phyloP scores from a whole-genome alignment of 2,329 filamentous ascomycete genomes.

The Penicillium sp. region DNA sequence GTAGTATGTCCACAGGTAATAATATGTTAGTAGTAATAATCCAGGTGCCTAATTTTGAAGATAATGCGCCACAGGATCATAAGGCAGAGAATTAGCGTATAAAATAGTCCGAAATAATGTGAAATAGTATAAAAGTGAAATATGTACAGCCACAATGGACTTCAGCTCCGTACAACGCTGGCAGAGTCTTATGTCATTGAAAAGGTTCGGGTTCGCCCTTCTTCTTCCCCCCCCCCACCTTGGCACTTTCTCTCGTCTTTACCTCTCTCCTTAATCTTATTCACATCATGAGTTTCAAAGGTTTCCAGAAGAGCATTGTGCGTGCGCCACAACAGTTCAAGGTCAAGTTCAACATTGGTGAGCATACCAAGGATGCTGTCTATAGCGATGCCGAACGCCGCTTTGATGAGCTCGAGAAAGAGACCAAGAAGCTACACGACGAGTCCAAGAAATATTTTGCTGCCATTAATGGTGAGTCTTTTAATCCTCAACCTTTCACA shows the following conservation, averaged over 20 bases:
- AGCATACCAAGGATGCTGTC: conserved; percentile 90
- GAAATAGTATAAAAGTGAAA: not conserved
- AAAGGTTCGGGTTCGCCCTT: conserved; percentile 17
- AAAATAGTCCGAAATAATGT: not conserved
- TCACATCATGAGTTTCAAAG: conserved; percentile 85
- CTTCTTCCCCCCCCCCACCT: not conserved
- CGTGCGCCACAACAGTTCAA: conserved; percentile 92
- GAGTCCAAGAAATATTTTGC: conserved; percentile 97
- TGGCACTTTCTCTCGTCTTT: conserved; percentile 16
- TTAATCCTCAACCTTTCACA: not conserved
- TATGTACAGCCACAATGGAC: conserved; percentile 12
- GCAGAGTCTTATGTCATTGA: conserved; percentile 26
- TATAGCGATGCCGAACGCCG: conserved; percentile 93
- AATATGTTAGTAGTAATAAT: not conserved
- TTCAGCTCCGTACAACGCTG: conserved; percentile 1
- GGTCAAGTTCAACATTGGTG: conserved; percentile 89
- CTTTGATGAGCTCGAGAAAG: conserved; percentile 88
- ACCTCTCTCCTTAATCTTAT: conserved; percentile 2
- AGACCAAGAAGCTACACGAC: conserved; percentile 96
- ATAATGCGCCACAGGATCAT: conserved; percentile 11
- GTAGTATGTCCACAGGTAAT: too few relatives aligned
- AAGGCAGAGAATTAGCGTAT: not conserved
- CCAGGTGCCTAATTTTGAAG: conserved; percentile 8
- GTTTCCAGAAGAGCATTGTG: conserved; percentile 83
- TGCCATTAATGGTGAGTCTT: conserved; percentile 74